Percentiles rank a stretch among this genome's conserved stretches.
Conservation (phyloP, 2,329 filamentous ascomycete genomes). For the Escovopsis sp. region DNA sequence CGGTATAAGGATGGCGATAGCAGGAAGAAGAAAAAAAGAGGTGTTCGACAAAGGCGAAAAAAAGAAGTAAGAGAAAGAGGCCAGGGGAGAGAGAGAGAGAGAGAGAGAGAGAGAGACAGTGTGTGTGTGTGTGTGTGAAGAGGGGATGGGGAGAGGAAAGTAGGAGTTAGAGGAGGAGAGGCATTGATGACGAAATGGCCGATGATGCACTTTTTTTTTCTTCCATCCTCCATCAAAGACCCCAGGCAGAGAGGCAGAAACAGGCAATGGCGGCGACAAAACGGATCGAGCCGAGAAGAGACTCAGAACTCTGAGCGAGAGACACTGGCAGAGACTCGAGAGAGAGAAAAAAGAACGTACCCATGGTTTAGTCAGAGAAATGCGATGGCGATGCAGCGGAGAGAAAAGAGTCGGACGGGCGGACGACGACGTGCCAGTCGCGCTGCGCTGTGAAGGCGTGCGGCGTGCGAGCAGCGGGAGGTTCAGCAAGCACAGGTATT, state of each 20-base stretch:
- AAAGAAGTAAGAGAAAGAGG: constrained; percentile 11
- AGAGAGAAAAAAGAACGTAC: constrained; percentile 7
- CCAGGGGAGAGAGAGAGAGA: constrained; percentile 11
- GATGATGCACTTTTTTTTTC: too few species aligned
- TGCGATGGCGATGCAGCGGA: constrained; percentile 7
- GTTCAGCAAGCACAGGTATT: too few species aligned
- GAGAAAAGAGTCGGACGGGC: constrained; percentile 1
- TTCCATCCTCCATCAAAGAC: too few species aligned
- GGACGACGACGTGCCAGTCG: constrained; percentile 8
- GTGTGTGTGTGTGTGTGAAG: too few species aligned
- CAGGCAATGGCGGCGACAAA: background rate
- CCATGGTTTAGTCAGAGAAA: constrained; percentile 8
- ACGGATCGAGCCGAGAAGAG: background rate
- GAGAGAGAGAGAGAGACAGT: constrained; percentile 5
- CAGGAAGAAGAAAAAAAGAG: constrained; percentile 2
- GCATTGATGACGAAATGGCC: background rate
- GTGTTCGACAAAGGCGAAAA: background rate
- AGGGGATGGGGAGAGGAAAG: constrained; percentile 5
- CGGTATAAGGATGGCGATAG: background rate
- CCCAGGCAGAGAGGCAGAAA: background rate
- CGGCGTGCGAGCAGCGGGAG: constrained; percentile 9
- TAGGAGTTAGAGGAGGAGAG: background rate
- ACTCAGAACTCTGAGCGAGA: too few species aligned
- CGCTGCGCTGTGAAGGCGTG: constrained; percentile 8
- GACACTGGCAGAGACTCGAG: too few species aligned